Conservation (phyloP, 1,284 basidiomycete genomes). For the Agaricales sp. region DNA sequence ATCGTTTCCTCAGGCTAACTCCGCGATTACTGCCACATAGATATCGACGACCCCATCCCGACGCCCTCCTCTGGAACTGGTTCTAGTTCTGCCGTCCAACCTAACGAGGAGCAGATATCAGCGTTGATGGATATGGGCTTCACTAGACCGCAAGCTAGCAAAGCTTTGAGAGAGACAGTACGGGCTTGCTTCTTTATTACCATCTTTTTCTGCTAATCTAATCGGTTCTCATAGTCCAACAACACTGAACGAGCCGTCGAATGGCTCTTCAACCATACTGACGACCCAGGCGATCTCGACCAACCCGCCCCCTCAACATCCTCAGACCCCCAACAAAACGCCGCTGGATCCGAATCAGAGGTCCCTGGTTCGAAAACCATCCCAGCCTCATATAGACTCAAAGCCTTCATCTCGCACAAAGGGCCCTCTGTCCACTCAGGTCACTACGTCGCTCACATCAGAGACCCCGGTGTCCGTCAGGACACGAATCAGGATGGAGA, state of each 20-base stretch:
- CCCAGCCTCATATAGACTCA: slow-evolving; percentile 74
- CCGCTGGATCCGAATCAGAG: slow-evolving; percentile 12
- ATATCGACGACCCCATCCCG: slow-evolving; percentile 81
- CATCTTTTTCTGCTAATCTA: background rate
- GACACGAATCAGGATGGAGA: slow-evolving; percentile 3
- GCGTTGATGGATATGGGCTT: slow-evolving; percentile 94
- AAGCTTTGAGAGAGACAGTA: slow-evolving; percentile 84
- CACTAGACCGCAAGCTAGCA: slow-evolving; percentile 71
- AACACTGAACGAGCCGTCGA: slow-evolving; percentile 84
- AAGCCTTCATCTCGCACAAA: slow-evolving; percentile 96
- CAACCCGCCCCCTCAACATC: slow-evolving; percentile 17
- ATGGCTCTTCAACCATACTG: slow-evolving; percentile 95
- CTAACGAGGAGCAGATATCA: slow-evolving; percentile 55
- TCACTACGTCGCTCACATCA: slow-evolving; percentile 86
- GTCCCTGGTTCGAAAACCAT: slow-evolving; percentile 39
- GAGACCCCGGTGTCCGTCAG: slow-evolving; percentile 11
- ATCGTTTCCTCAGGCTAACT: slow-evolving; percentile 2
- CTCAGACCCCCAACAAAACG: slow-evolving; percentile 11
- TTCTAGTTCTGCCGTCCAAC: slow-evolving; percentile 33
- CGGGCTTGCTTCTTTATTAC: slow-evolving; percentile 17
- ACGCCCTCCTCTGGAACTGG: slow-evolving; percentile 15
- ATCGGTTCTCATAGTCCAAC: slow-evolving; percentile 37
- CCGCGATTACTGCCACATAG: slow-evolving; percentile 25
- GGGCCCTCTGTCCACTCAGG: slow-evolving; percentile 92
- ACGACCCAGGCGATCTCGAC: slow-evolving; percentile 68